Evolutionary conservation across 495 filamentous ascomycete species (phyloP), one percentile per base, ranked within the genome.

Genomic region (Talaromyces trachyspermus): DNA sequence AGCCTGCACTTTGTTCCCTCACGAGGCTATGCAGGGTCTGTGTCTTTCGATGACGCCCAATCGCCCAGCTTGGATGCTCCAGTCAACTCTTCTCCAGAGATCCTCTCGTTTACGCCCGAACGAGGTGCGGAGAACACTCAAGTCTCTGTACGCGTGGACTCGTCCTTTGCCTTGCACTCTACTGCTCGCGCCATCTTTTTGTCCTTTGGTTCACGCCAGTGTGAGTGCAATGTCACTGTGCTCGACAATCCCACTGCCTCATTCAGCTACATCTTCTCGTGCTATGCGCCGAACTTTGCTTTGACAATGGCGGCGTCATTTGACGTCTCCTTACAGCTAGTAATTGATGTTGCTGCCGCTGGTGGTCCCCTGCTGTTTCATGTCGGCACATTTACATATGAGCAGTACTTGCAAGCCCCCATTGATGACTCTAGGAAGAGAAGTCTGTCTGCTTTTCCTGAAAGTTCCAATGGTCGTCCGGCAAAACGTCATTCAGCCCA

Each of bases 331-430:
- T 59, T 97, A 42, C 77, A 76, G 51, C 71, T 96, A 36, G 64
- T 79, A 11, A 76, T 94, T 56, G 84, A 91, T 49, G 76, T 74
- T 35, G 72, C 80, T 19, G 72, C 75, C 37, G 84, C 84, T 5
- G 75, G 78, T 46, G 69, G 74, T 46, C 58, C 85, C 15, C 73
- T 77, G 6, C 75, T 78, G 9, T 67, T 83, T 11, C 81, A 88
- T 46, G 78, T 88, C 25, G 90, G 88, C 52, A 69, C 73, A 12
- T 96, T 94, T 60, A 82, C 79, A 2, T 98, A 94, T 49, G 72
- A 77, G 48, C 74, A 79, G 32, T 56, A 59, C 12, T 36, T 61
- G 11, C 64, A 64, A 5, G 54, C 59, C 10, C 54, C 69, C 7
- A 20, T 46, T 22, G 44, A 46, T 18, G 57, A 65, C 9, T 55